Evolutionary conservation across 768 basidiomycete species (phyloP), one percentile per base, ranked within the genome.

Genomic region (Russula sp.): DNA sequence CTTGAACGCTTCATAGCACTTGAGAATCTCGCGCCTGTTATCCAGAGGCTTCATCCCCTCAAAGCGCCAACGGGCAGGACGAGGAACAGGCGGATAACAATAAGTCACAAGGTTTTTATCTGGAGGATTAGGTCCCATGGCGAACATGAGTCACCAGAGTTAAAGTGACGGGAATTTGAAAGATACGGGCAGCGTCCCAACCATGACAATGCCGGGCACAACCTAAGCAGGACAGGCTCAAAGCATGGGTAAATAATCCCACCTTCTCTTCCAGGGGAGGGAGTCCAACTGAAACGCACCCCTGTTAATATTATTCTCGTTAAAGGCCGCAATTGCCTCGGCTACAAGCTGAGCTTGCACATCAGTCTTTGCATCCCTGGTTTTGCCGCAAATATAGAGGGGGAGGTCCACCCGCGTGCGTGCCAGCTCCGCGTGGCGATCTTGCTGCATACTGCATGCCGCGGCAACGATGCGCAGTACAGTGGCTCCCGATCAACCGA

Each of bases 1-100:
- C 47, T 63, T 68, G 61, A 69, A 69, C 5, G 65, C 67, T 45
- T 67, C 63, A 43, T 54, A 67, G 38, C 68, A 69, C 11, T 32
- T 35, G 1, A 65, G 41, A 14, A 64, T 53, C 10, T 42, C 48
- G 16, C 25, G 29, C 7, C 67, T 61, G 57, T 57, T 65, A 16
- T 65, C 60, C 6, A 68, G 41, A 36, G 68, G 65, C 16, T 59
- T 56, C 68, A 68, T 69, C 7, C 69, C 67, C 38, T 60, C 60
- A 42, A 57, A 64, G 11, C 14, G 41, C 29, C 58, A 59, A 32
- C 45, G 53, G 52, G 14, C 35, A 20, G 60, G 63, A 41, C 61
- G 51, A 34, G 67, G 58, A 22, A 67, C 56, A 3, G 22, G 50
- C 1, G 70, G 69, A 18, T 43, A 20, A 32, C 35, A 53, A 45